A percentile compares a stretch with the other conserved stretches of the same genome.
Evolutionary conservation across 768 basidiomycete genomes (phyloP).

Genomic region (Collybia nuda): DNA sequence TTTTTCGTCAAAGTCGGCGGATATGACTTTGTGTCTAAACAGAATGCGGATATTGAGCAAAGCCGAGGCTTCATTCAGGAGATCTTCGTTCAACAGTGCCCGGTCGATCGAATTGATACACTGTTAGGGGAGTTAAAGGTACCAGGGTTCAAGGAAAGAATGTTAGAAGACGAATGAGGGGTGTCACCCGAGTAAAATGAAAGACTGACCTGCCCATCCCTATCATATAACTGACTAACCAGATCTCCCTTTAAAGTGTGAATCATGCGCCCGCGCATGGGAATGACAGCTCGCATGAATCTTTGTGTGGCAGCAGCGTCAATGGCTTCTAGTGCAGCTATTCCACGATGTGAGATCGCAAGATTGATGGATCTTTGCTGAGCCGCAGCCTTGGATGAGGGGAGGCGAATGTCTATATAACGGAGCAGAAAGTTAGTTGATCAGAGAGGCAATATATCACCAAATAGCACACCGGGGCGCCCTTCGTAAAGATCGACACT

Average conservation of each 20-base stretch:
- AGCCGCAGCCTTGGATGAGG: constrained; percentile 60
- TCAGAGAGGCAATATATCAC: background rate
- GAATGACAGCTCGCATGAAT: constrained; percentile 80
- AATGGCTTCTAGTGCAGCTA: constrained; percentile 82
- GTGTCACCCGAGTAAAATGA: constrained; percentile 7
- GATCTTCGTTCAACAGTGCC: constrained; percentile 78
- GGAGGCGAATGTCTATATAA: constrained; percentile 66
- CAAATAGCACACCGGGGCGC: constrained; percentile 56
- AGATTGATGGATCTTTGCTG: constrained; percentile 94
- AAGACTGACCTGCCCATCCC: constrained; percentile 71
- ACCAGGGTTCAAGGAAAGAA: constrained; percentile 14
- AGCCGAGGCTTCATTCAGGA: constrained; percentile 75
- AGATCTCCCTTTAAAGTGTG: constrained; percentile 71
- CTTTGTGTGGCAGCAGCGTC: constrained; percentile 67
- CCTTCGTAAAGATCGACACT: constrained; percentile 76
- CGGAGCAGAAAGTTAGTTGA: constrained; percentile 1
- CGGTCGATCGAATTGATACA: constrained; percentile 95
- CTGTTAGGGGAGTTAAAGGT: constrained; percentile 43
- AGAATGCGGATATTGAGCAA: constrained; percentile 62
- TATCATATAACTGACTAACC: constrained; percentile 88
- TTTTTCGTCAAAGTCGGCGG: constrained; percentile 73
- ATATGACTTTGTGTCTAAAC: constrained; percentile 81
- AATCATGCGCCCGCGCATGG: constrained; percentile 96
- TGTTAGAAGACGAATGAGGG: constrained; percentile 6
- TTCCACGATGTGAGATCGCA: constrained; percentile 91